Evolutionary conservation across 2,329 filamentous ascomycete species (phyloP).

Genomic region (Stachybotrys chlorohalonatus): DNA sequence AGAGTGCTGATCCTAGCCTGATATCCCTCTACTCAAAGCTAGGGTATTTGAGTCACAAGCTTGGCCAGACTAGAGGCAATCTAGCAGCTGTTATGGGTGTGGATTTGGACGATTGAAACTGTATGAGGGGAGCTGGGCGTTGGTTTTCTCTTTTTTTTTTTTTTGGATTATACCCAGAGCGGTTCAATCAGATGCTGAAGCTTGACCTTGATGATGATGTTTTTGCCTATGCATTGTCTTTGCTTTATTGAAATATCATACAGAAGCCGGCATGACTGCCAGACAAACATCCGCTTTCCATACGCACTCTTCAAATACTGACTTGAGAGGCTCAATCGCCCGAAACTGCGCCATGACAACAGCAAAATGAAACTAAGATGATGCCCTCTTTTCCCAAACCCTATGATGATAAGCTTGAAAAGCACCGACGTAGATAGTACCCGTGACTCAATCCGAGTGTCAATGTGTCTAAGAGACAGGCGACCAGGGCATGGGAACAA

Average conservation of each 20-base stretch:
- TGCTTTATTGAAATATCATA: not conserved
- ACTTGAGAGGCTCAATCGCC: not conserved
- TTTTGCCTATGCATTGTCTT: not conserved
- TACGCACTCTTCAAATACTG: not conserved
- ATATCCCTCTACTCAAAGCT: constrained; percentile 80
- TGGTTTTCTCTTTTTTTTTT: not conserved
- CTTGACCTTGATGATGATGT: not conserved
- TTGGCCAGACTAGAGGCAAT: constrained; percentile 61
- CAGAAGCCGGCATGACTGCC: not conserved
- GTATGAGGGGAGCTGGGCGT: not conserved
- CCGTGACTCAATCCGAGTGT: not conserved
- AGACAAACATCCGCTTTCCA: not conserved
- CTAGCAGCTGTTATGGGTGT: constrained; percentile 71
- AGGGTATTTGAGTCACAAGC: constrained; percentile 63
- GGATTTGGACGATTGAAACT: constrained; percentile 13
- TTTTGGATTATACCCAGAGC: not conserved
- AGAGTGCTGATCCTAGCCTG: constrained; percentile 80
- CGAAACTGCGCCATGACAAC: not conserved
- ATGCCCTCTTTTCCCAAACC: not conserved
- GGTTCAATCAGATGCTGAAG: not conserved
- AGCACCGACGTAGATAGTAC: too few relatives aligned
- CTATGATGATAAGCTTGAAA: not conserved
- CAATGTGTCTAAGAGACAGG: constrained; percentile 59
- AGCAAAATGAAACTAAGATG: constrained; percentile 2
- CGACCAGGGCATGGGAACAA: constrained; percentile 95